Evolutionary conservation across 2,329 filamentous ascomycete genomes (phyloP).

Genomic region (Cytospora piceicola): DNA sequence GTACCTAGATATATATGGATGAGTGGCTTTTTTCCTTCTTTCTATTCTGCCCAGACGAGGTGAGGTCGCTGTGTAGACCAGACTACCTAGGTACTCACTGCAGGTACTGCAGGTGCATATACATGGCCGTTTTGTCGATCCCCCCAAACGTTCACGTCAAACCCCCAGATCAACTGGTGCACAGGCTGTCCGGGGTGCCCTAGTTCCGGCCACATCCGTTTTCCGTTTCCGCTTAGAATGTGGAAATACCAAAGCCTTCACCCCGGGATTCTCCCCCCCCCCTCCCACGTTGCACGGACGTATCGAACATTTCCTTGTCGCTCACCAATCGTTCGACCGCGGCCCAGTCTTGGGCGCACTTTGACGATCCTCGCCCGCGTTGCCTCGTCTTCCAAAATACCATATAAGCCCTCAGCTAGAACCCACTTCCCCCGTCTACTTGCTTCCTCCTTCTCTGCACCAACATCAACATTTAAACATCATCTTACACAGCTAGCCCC

Average conservation of each 20-base stretch:
- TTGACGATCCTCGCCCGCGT: background rate
- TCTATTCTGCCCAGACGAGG: too few species aligned
- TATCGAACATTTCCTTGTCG: slow-evolving; percentile 1
- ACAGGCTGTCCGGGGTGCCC: slow-evolving; percentile 3
- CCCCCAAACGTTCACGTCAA: background rate
- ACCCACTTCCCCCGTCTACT: background rate
- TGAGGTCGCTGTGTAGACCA: too few species aligned
- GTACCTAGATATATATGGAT: background rate
- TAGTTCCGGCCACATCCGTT: background rate
- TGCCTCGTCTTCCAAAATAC: slow-evolving; percentile 10
- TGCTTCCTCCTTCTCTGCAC: background rate
- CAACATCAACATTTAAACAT: slow-evolving; percentile 2
- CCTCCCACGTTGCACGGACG: slow-evolving; percentile 19
- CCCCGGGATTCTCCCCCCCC: background rate
- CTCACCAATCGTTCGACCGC: slow-evolving; percentile 21
- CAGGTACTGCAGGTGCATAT: too few species aligned
- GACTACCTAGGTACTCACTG: too few species aligned
- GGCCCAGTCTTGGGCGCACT: slow-evolving; percentile 4
- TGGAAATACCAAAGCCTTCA: background rate
- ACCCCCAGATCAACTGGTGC: slow-evolving; percentile 10
- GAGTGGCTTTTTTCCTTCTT: too few species aligned
- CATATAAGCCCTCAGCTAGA: slow-evolving; percentile 21
- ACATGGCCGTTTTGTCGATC: too few species aligned
- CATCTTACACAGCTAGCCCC: slow-evolving; percentile 5
- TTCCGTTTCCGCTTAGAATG: slow-evolving; percentile 6